Conservation (phyloP, 768 basidiomycete genomes). For the Podaxis pistillaris region DNA sequence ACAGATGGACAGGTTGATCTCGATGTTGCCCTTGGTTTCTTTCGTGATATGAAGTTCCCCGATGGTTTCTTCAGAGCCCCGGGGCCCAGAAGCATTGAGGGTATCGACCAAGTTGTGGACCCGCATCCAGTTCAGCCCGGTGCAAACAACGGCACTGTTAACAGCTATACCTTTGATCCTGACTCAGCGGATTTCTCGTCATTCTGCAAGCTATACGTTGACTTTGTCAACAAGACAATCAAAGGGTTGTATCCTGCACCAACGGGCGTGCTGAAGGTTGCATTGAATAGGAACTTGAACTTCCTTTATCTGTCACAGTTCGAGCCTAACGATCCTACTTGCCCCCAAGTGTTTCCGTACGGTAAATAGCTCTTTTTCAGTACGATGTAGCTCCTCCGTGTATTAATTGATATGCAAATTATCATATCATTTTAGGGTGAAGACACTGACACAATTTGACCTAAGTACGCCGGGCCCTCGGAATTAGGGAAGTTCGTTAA, state of each 20-base stretch:
- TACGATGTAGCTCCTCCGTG: background rate
- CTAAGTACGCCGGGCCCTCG: too few species aligned
- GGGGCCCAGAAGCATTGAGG: constrained; percentile 2
- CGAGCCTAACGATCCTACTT: background rate
- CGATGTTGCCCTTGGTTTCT: constrained; percentile 18
- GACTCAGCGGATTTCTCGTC: constrained; percentile 10
- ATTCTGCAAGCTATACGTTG: constrained; percentile 17
- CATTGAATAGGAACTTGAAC: constrained; percentile 13
- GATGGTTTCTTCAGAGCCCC: constrained; percentile 15
- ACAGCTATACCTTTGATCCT: constrained; percentile 17
- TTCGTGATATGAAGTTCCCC: constrained; percentile 17
- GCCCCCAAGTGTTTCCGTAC: background rate
- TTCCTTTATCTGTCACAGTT: constrained; percentile 6
- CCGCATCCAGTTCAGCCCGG: constrained; percentile 17
- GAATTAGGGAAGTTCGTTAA: too few species aligned
- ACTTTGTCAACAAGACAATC: constrained; percentile 19
- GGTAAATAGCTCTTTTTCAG: background rate
- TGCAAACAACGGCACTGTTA: constrained; percentile 11
- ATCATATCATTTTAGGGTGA: too few species aligned
- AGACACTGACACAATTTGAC: too few species aligned
- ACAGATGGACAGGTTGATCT: constrained; percentile 14
- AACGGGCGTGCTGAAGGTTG: constrained; percentile 8
- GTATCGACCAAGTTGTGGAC: constrained; percentile 8
- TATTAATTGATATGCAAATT: background rate
- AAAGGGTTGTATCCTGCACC: constrained; percentile 19